Evolutionary conservation across 169 alveolate genomes (phyloP), one percentile per base, ranked within the genome.

Genomic region (Neospora caninum): DNA sequence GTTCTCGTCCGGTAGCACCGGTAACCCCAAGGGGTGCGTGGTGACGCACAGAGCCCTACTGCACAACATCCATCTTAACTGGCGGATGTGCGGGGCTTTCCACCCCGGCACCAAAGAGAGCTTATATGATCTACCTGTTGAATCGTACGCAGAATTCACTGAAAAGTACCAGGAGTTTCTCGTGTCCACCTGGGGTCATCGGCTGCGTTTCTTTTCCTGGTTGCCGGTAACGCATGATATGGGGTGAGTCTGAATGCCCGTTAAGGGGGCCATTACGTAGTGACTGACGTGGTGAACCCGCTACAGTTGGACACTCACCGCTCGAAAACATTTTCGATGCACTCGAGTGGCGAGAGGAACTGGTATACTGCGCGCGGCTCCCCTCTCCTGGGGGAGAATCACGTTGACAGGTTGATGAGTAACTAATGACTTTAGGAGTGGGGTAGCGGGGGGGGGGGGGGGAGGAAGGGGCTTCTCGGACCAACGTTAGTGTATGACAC

Each of bases 1-100:
- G 93, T 94, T 95, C 69, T 89, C 97, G 39, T 95, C 97, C 16
- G 97, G 97, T 1, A 94, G 96, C 41, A 95, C 97, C 25, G 93
- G 96, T 13, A 54, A 84, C n/a, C 97, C 97, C 67, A 95, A 95
- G 38, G 96, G 96, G 53, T 96, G 94, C 39, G 83, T 94, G 93
- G 94, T 95, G 18, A 84, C 97, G 0, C 95, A 95, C 80, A 94
- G 94, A 20, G 88, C 91, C 70, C 95, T 95, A 7, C 94, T 95
- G 53, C 94, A 92, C 91, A 94, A 94, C 87, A 43, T 93, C 80
- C 96, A 93, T 36, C 34, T 49, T 6, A 73, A 73, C 88, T 91
- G 89, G 89, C n/a, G 41, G 38, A 82, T 43, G 53, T 41, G 89
- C 31, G 89, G 89, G 39, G 34, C 41, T 25, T 36, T 29, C 38